phyloP scores from a whole-genome alignment of 495 filamentous ascomycete species.

The Hypomontagnella monticulosa region DNA sequence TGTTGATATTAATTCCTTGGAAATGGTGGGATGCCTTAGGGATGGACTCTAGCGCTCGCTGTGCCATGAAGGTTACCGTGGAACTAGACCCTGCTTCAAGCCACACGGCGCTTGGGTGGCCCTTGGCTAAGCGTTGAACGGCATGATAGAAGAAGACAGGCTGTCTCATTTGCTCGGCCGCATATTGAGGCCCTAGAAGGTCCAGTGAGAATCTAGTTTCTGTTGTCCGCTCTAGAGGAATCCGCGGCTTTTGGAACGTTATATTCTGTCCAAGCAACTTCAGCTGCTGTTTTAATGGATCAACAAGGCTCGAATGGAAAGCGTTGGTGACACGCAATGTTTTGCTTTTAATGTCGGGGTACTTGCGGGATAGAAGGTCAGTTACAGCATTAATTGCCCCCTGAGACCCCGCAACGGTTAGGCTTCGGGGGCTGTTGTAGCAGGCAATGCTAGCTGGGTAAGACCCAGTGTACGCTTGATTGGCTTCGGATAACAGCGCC shows the following conservation, averaged over 20 bases:
- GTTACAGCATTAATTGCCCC: conserved; percentile 44
- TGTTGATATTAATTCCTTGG: conserved; percentile 55
- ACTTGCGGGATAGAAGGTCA: conserved; percentile 9
- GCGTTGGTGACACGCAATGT: conserved; percentile 59
- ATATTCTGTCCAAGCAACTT: conserved; percentile 39
- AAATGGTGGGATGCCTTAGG: conserved; percentile 41
- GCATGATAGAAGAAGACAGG: conserved; percentile 64
- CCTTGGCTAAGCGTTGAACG: conserved; percentile 52
- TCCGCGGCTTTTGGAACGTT: conserved; percentile 32
- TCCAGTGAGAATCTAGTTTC: conserved; percentile 20
- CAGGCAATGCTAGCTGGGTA: conserved; percentile 56
- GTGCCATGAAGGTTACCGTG: conserved; percentile 57
- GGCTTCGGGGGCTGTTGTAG: conserved; percentile 57
- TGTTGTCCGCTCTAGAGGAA: conserved; percentile 38
- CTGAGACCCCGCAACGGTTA: conserved; percentile 54
- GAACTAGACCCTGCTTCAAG: conserved; percentile 64
- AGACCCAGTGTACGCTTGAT: conserved; percentile 4
- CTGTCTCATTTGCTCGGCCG: conserved; percentile 58
- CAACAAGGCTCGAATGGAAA: conserved; percentile 61
- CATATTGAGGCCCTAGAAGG: conserved; percentile 35
- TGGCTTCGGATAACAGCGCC: conserved; percentile 29
- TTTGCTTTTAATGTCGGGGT: conserved; percentile 29
- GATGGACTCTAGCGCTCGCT: conserved; percentile 32
- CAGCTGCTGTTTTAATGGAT: conserved; percentile 50
- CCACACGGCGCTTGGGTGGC: conserved; percentile 51